Evolutionary conservation across 106 monocot species (phyloP), one percentile per base, ranked within the genome.

Genomic region (Hemerocallis citrina): DNA sequence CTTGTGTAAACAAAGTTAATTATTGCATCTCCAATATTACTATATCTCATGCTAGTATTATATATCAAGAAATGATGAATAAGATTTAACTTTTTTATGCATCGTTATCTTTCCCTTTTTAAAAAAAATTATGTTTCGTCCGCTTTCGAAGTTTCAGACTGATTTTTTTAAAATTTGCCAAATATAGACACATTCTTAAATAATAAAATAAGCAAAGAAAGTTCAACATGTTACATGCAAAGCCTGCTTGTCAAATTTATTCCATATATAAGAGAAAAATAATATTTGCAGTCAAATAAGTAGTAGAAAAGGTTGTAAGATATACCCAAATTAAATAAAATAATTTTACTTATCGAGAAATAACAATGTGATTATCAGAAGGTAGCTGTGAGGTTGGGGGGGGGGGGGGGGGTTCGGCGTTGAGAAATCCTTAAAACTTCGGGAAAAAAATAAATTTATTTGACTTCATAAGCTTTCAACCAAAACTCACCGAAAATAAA

Each of bases 401-500:
- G 29, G 28, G 12, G 2, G 24, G 25, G n/a, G 9, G 1, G 10
- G 12, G 28, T 52, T 52, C 29, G 6, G 52, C 52, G 3, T 27
- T 3, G 1, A 29, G 29, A 1, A 25, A 52, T 28, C 25, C 14
- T n/a, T 52, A 4, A 52, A 52, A 52, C 52, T 52, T n/a, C n/a
- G n/a, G n/a, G n/a, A 27, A 28, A 9, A 14, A 9, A 28, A 52
- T 2, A 52, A 52, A 0, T 52, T 52, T 28, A 15, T 28, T 10
- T 52, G 29, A 25, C 29, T 12, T 10, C 6, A n/a, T 28, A 29
- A 28, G 33, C 33, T 23, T 32, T 55, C 55, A 31, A 21, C 22
- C 4, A 59, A 0, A 35, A 57, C 59, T 77, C 60, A 96, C 96
- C 96, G 76, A 62, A 96, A 81, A 56, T 87, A 96, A 67, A 84